A percentile compares a stretch with the other conserved stretches of the same genome.
These are phyloP conservation scores for Arabidopsis lyrata DNA, from an alignment of 441 rosid species.

Conservation along the genomic window DNA sequence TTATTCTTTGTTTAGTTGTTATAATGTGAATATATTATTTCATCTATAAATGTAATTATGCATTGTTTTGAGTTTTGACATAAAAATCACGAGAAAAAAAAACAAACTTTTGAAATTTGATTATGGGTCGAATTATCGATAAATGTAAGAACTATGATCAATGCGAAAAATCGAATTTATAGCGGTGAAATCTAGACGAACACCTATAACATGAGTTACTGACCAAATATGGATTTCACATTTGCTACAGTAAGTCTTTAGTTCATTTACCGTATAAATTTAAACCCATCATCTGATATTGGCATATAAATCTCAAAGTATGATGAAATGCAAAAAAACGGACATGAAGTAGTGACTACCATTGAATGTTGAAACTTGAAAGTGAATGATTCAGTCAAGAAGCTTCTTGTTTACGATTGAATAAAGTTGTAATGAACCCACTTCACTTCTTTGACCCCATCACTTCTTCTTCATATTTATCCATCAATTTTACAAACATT, in stretches of 20 bases:
- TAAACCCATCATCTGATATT: neutral
- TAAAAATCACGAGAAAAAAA: neutral
- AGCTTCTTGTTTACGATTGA: slow-evolving; percentile 39
- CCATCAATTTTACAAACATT: slow-evolving; percentile 31
- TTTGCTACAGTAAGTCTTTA: neutral
- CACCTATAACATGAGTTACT: neutral
- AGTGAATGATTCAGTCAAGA: slow-evolving; percentile 44
- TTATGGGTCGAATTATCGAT: neutral
- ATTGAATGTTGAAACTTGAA: slow-evolving; percentile 37
- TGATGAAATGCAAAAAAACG: neutral
- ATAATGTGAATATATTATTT: neutral
- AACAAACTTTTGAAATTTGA: neutral
- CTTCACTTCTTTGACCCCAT: slow-evolving; percentile 44
- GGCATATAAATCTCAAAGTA: neutral
- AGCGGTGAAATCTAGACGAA: neutral
- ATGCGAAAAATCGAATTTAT: neutral
- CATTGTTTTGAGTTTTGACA: neutral
- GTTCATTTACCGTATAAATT: neutral
- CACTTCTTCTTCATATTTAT: slow-evolving; percentile 34
- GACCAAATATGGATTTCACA: slow-evolving; percentile 17
- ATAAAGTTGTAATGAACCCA: slow-evolving; percentile 32
- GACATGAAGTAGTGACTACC: slow-evolving; percentile 28
- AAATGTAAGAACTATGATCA: neutral
- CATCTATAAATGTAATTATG: too few relatives aligned
- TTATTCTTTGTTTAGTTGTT: neutral